Conservation (phyloP, 2,329 filamentous ascomycete species). For the Cladosporium sp. region DNA sequence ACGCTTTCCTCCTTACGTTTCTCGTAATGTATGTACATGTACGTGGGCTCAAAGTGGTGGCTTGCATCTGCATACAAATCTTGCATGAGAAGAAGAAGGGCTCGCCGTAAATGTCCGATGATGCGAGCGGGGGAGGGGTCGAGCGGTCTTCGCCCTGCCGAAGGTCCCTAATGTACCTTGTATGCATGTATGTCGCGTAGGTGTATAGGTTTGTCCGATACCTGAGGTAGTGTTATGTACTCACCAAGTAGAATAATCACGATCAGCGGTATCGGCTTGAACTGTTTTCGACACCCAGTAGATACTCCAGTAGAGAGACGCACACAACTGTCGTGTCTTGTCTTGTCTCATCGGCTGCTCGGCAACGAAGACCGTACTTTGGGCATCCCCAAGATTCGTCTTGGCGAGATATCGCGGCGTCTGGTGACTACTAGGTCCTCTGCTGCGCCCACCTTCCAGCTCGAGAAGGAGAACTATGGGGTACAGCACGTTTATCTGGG, state of each 20-base stretch:
- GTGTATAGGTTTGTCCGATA: conserved; percentile 2
- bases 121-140: neutral
- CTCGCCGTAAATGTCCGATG: conserved; percentile 9
- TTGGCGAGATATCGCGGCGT: neutral
- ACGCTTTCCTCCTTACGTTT: neutral
- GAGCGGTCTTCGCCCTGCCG: neutral
- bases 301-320: neutral
- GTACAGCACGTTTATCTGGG: neutral
- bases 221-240: too few species aligned
- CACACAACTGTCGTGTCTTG: neutral
- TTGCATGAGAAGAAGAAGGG: neutral
- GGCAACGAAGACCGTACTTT: neutral
- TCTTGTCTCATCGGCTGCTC: neutral
- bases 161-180: neutral
- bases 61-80: neutral
- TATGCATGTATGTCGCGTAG: neutral
- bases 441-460: neutral
- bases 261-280: neutral
- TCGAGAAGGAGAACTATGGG: neutral
- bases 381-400: neutral
- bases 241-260: neutral
- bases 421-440: neutral
- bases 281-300: neutral
- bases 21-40: neutral
- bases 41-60: neutral